Conservation (phyloP, 768 basidiomycete genomes). For the Obba rivulosa region DNA sequence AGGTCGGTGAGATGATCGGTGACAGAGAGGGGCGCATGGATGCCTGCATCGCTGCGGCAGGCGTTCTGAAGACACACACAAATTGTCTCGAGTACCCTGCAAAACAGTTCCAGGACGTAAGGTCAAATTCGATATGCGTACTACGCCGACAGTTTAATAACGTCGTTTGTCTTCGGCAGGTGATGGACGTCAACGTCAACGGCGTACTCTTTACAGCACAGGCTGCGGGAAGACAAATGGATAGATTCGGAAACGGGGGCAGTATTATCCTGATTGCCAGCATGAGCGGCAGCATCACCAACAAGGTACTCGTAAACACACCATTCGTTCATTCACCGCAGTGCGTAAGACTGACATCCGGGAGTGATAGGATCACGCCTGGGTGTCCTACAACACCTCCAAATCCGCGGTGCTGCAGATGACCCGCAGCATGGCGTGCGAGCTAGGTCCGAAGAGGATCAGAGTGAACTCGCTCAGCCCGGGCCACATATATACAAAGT, state of each 20-base stretch:
- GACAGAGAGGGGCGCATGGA: conserved; percentile 68
- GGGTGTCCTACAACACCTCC: conserved; percentile 73
- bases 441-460: conserved; percentile 60
- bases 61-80: conserved; percentile 49
- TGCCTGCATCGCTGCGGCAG: conserved; percentile 74
- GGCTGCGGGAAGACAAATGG: conserved; percentile 32
- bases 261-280: conserved; percentile 39
- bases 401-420: conserved; percentile 78
- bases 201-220: conserved; percentile 33
- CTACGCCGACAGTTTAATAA: not conserved
- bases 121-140: not conserved
- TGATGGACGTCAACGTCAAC: conserved; percentile 58
- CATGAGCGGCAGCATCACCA: conserved; percentile 51
- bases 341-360: not conserved
- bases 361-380: conserved; percentile 54
- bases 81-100: conserved; percentile 65
- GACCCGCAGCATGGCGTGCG: conserved; percentile 79
- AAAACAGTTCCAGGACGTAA: conserved; percentile 57
- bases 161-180: conserved; percentile 31
- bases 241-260: conserved; percentile 28
- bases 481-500: conserved; percentile 72
- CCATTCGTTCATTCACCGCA: not conserved
- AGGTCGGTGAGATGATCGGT: conserved; percentile 50
- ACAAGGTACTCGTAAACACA: conserved; percentile 42
- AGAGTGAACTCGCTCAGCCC: conserved; percentile 75